Evolutionary conservation across 2,329 filamentous ascomycete species (phyloP).

Genomic region (Hypoxylon sp.): DNA sequence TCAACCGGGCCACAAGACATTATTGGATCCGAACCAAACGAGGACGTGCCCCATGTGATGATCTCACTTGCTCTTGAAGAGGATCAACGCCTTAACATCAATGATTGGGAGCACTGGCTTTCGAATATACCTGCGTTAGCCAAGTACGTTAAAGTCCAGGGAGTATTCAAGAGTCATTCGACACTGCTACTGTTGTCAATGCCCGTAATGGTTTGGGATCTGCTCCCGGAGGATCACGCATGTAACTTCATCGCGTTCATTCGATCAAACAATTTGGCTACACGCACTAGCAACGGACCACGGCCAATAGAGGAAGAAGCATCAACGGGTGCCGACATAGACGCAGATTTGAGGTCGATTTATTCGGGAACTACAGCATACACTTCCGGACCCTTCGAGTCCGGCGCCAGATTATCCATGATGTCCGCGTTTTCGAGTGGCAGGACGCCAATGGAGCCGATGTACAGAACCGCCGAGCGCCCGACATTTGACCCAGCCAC

Average conservation of each 20-base stretch:
- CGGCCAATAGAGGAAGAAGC: conserved; percentile 38
- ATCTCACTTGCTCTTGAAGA: conserved; percentile 72
- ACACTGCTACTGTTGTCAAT: conserved; percentile 71
- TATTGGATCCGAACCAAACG: conserved; percentile 62
- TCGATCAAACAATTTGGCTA: conserved; percentile 68
- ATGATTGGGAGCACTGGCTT: conserved; percentile 72
- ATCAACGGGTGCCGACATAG: conserved; percentile 44
- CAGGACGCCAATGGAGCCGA: conserved; percentile 40
- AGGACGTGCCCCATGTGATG: conserved; percentile 72
- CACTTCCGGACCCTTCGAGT: conserved; percentile 41
- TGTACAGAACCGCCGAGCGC: conserved; percentile 34
- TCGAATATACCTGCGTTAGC: conserved; percentile 69
- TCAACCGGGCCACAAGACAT: conserved; percentile 51
- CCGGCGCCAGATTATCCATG: conserved; percentile 38
- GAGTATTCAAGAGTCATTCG: conserved; percentile 73
- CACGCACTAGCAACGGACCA: conserved; percentile 50
- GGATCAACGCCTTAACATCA: conserved; percentile 69
- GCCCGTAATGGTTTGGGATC: conserved; percentile 72
- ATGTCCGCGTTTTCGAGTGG: conserved; percentile 42
- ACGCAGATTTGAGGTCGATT: conserved; percentile 49
- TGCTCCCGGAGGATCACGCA: conserved; percentile 70
- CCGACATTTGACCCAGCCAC: conserved; percentile 22
- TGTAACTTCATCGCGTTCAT: conserved; percentile 73
- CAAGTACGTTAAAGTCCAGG: conserved; percentile 73
- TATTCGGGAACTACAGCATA: conserved; percentile 52